Percentiles rank a stretch among this genome's conserved stretches.
Conservation (phyloP, 106 monocot species). For the Dendrobium officinale region DNA sequence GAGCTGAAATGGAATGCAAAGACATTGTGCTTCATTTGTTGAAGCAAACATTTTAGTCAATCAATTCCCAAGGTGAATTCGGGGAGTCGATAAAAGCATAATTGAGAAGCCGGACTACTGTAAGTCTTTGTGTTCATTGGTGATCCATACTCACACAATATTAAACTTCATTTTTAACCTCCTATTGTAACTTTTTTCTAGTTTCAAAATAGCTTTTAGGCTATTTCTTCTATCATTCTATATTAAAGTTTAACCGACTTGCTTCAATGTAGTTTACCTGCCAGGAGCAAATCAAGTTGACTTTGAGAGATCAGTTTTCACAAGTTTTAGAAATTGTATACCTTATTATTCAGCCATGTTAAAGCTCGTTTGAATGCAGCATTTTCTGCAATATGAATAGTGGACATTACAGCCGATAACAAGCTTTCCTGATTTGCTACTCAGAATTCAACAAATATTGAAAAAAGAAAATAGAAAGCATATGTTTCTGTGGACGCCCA, state of each 20-base stretch:
- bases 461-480: background rate
- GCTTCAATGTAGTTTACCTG: background rate
- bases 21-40: no score
- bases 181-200: no score
- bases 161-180: no score
- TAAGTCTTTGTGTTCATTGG: no score
- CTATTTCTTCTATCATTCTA: background rate
- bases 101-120: no score
- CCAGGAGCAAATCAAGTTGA: background rate
- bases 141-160: no score
- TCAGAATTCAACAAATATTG: background rate
- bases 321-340: no score
- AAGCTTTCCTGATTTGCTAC: background rate
- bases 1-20: no score
- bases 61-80: no score
- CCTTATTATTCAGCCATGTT: background rate
- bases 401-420: background rate
- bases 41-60: no score
- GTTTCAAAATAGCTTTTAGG: background rate
- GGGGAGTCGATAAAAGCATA: no score
- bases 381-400: background rate
- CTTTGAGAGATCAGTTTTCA: no score
- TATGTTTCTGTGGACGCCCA: background rate
- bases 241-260: background rate
- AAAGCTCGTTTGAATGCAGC: background rate